Evolutionary conservation across 2,329 filamentous ascomycete species (phyloP), one percentile per base, ranked within the genome.

Genomic region (Fusarium sp.): DNA sequence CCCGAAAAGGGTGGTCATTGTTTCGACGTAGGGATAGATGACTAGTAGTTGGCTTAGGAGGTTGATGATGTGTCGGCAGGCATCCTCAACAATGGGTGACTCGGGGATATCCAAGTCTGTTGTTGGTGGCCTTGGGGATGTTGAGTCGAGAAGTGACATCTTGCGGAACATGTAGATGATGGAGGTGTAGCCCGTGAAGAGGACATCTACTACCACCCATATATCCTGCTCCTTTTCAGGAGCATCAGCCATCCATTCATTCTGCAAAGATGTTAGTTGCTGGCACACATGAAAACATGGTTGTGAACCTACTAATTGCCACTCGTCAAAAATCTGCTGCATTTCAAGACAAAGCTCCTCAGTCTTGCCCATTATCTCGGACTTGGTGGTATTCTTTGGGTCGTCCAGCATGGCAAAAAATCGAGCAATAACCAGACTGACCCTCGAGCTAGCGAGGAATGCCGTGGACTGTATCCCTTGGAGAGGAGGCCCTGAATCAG

Each of bases 141-240:
- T 78, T 2, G 76, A 76, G 57, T 78, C 68, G 13, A 81, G 74
- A 9, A 78, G 68, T 22, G 72, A 72, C 71, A 78, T 77, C 57
- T 81, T 82, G 56, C 81, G 78, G 22, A 82, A 79, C 80, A 82
- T 82, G 69, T 81, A 82, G 31, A 82, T 78, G 57, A 82, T 77
- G 61, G 75, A 79, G 5, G 78, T 81, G 48, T 80, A 81, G 1
- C 80, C 79, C 0, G 78, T 79, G 6, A 82, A 64, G 6, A 79
- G 69, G n/a, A 80, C 72, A 27, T 82, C 81, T 13, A 68, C 72
- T 1, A 81, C 71, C 5, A 75, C 65, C 80, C 80, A 82, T 0
- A 76, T 65, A 3, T 81, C 76, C 13, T 73, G 64, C n/a, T 74
- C 72, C 8, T 71, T 76, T 2, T 73, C 60, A 6, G 74, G 68